phyloP scores from a whole-genome alignment of 2,329 filamentous ascomycete genomes.

The Xylariales sp. region DNA sequence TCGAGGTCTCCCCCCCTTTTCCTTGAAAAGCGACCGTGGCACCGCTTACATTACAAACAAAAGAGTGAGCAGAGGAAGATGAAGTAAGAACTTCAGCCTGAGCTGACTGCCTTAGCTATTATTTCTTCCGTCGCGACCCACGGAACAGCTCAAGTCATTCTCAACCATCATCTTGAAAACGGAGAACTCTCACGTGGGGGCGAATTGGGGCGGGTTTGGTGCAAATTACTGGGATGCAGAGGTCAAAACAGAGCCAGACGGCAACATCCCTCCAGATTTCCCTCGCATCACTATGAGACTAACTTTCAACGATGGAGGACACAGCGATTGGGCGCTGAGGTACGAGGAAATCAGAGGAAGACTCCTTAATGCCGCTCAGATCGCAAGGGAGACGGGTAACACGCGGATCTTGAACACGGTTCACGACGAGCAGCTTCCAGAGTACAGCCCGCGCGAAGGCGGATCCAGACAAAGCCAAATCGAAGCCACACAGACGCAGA shows the following conservation, averaged over 20 bases:
- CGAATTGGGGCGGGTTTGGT: constrained; percentile 73
- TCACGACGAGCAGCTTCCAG: constrained; percentile 81
- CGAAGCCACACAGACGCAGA: constrained; percentile 17
- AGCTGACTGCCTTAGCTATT: constrained; percentile 75
- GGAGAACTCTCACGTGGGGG: constrained; percentile 75
- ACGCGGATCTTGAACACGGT: constrained; percentile 49
- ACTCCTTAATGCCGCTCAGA: constrained; percentile 73
- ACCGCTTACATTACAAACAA: constrained; percentile 80
- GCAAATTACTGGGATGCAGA: constrained; percentile 84
- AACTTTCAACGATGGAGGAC: constrained; percentile 92
- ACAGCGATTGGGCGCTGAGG: constrained; percentile 79
- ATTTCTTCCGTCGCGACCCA: constrained; percentile 73
- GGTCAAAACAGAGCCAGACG: constrained; percentile 75
- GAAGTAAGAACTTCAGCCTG: constrained; percentile 16
- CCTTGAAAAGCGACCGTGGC: constrained; percentile 69
- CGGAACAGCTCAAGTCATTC: constrained; percentile 75
- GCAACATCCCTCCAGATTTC: constrained; percentile 72
- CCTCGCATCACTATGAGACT: constrained; percentile 75
- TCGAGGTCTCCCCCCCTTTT: constrained; percentile 58
- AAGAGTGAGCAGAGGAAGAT: constrained; percentile 49
- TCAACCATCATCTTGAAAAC: constrained; percentile 83
- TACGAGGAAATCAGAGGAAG: constrained; percentile 84
- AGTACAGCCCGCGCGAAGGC: constrained; percentile 64
- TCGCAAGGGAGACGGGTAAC: constrained; percentile 63
- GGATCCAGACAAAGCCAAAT: constrained; percentile 13